Percentiles rank a stretch among this genome's conserved stretches.
phyloP scores from a whole-genome alignment of 768 basidiomycete genomes.

The Cystofilobasidium capitatum region DNA sequence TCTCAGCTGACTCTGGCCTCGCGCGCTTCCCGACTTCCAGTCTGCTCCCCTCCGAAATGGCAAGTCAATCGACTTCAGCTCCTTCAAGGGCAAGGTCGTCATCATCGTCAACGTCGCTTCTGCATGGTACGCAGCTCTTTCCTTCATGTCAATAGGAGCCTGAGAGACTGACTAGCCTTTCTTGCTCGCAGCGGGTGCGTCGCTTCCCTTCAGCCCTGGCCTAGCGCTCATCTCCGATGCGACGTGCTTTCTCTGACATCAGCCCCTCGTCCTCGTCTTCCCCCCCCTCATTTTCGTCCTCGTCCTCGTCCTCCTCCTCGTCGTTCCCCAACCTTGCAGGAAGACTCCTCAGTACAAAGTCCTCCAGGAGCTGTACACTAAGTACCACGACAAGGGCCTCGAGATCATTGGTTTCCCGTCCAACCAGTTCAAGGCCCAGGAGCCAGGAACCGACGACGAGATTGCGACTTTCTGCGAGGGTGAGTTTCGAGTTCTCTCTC shows the following conservation, averaged over 20 bases:
- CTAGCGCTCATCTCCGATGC: constrained; percentile 37
- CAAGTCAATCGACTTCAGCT: constrained; percentile 4
- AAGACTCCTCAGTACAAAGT: constrained; percentile 39
- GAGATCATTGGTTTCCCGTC: constrained; percentile 39
- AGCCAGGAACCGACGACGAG: constrained; percentile 39
- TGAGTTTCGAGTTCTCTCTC: too few relatives aligned
- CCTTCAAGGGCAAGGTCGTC: constrained; percentile 33
- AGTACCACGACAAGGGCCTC: constrained; percentile 36
- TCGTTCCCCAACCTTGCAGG: constrained; percentile 9
- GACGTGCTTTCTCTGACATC: constrained; percentile 33
- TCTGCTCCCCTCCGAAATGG: not conserved
- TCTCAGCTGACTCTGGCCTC: not conserved
- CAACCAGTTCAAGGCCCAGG: constrained; percentile 39
- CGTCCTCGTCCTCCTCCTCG: too few relatives aligned
- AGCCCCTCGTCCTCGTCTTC: not conserved
- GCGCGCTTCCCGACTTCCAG: not conserved
- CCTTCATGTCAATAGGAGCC: constrained; percentile 5
- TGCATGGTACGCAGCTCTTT: constrained; percentile 31
- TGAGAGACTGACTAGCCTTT: not conserved
- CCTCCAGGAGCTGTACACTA: constrained; percentile 37
- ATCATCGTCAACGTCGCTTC: constrained; percentile 40
- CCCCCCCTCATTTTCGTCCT: not conserved
- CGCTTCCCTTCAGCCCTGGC: constrained; percentile 32
- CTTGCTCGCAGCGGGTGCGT: constrained; percentile 2
- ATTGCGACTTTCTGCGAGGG: constrained; percentile 27